Evolutionary conservation across 2,329 filamentous ascomycete species (phyloP).

Genomic region (Colletotrichum somersetense): DNA sequence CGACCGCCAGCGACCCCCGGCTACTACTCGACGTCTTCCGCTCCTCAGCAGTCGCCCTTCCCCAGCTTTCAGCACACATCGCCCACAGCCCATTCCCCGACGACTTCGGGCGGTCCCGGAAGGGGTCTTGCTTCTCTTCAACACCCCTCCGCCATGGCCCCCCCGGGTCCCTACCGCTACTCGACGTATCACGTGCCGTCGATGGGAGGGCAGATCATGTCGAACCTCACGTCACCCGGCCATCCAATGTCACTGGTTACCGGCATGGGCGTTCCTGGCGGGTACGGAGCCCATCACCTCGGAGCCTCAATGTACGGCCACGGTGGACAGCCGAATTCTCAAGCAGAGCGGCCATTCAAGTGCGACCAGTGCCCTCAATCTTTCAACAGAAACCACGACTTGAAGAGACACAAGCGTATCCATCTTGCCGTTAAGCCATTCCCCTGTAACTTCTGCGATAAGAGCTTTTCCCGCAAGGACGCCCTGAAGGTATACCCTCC

Average conservation of each 20-base stretch:
- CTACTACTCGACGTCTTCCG: conserved; percentile 70
- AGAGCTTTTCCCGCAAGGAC: conserved; percentile 97
- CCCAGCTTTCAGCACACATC: conserved; percentile 59
- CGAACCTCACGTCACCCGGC: conserved; percentile 81
- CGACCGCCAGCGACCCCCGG: conserved; percentile 69
- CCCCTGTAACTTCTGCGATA: conserved; percentile 90
- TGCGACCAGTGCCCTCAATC: conserved; percentile 93
- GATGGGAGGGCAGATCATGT: conserved; percentile 77
- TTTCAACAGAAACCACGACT: conserved; percentile 95
- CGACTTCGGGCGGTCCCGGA: conserved; percentile 52
- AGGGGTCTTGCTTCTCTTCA: conserved; percentile 54
- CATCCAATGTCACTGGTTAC: conserved; percentile 79
- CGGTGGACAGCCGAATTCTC: conserved; percentile 61
- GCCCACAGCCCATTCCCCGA: conserved; percentile 59
- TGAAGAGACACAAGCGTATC: conserved; percentile 96
- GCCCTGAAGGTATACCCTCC: conserved; percentile 84
- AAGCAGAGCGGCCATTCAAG: conserved; percentile 89
- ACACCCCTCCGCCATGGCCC: conserved; percentile 52
- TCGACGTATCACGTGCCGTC: conserved; percentile 44
- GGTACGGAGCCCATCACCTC: conserved; percentile 66
- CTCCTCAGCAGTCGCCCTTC: conserved; percentile 61
- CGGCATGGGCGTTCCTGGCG: conserved; percentile 64
- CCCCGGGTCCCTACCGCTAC: conserved; percentile 58
- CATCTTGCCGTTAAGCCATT: conserved; percentile 97
- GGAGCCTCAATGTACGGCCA: conserved; percentile 71